These are phyloP conservation scores for Epichloe uncinata DNA, from an alignment of 2,329 filamentous ascomycete genomes.

Conservation along the genomic window DNA sequence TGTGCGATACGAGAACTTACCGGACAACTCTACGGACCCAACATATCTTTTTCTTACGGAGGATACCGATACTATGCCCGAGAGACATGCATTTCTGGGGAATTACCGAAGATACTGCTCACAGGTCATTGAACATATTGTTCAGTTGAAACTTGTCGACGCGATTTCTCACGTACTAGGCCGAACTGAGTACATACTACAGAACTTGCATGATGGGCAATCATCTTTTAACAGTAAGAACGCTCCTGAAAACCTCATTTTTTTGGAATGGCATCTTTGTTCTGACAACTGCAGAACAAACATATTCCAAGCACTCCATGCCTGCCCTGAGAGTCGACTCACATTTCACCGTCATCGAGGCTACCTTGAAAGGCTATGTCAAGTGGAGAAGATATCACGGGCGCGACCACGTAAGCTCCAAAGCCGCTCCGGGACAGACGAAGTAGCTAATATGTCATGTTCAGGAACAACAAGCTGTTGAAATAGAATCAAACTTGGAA, in stretches of 20 bases:
- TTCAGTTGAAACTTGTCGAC: conserved; percentile 67
- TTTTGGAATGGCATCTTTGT: neutral
- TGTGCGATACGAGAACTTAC: conserved; percentile 75
- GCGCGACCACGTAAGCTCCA: conserved; percentile 17
- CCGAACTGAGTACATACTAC: conserved; percentile 60
- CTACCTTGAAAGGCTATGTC: conserved; percentile 75
- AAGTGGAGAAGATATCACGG: conserved; percentile 48
- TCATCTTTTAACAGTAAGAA: conserved; percentile 51
- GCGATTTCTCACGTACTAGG: conserved; percentile 79
- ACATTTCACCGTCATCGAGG: conserved; percentile 79
- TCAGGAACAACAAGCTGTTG: conserved; percentile 35
- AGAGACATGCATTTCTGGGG: conserved; percentile 86
- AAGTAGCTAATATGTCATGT: neutral
- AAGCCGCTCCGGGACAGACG: neutral
- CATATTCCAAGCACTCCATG: conserved; percentile 55
- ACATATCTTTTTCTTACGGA: conserved; percentile 75
- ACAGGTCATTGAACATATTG: conserved; percentile 76
- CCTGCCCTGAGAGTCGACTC: conserved; percentile 73
- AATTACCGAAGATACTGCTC: conserved; percentile 90
- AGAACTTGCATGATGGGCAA: conserved; percentile 60
- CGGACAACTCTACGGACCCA: conserved; percentile 67
- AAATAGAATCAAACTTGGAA: conserved; percentile 52
- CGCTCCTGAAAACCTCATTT: neutral
- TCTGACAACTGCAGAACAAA: conserved; percentile 27
- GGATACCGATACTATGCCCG: conserved; percentile 88